These are phyloP conservation scores for Cymbidium sinense DNA, from an alignment of 106 monocot species.

Conservation along the genomic window DNA sequence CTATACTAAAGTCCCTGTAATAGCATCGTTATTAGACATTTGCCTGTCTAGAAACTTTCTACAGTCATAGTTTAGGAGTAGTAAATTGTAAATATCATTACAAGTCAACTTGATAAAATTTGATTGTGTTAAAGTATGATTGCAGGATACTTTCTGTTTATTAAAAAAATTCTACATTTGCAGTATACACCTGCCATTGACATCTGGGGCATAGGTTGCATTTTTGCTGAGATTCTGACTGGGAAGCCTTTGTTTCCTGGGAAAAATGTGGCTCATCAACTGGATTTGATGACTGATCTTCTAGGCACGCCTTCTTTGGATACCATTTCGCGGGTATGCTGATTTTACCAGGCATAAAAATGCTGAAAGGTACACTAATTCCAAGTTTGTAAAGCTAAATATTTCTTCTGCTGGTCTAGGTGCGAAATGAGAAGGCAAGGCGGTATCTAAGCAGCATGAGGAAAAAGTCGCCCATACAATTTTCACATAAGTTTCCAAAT, in stretches of 20 bases:
- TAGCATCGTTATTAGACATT: too few relatives aligned
- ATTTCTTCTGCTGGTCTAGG: slow-evolving; percentile 23
- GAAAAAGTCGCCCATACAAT: slow-evolving; percentile 64
- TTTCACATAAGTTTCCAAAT: slow-evolving; percentile 78
- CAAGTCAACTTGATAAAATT: background rate
- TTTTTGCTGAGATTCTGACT: slow-evolving; percentile 89
- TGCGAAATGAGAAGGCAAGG: slow-evolving; percentile 87
- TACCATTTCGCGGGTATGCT: slow-evolving; percentile 71
- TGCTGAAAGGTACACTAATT: background rate
- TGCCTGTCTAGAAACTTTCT: background rate
- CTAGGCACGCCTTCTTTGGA: slow-evolving; percentile 85
- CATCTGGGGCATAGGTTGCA: slow-evolving; percentile 98
- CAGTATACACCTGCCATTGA: slow-evolving; percentile 97
- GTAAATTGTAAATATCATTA: background rate
- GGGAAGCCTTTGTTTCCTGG: slow-evolving; percentile 96
- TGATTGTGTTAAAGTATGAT: background rate
- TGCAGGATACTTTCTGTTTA: slow-evolving; percentile 12
- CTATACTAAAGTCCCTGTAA: too few relatives aligned
- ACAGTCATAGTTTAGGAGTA: background rate
- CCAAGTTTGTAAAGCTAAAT: background rate
- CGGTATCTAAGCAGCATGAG: slow-evolving; percentile 80
- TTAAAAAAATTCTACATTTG: slow-evolving; percentile 23
- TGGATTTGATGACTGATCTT: slow-evolving; percentile 80
- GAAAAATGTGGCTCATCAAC: slow-evolving; percentile 84
- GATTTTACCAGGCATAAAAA: background rate